Evolutionary conservation across 306 rosid species (phyloP), one percentile per base, ranked within the genome.

Genomic region (Sesbania bispinosa): DNA sequence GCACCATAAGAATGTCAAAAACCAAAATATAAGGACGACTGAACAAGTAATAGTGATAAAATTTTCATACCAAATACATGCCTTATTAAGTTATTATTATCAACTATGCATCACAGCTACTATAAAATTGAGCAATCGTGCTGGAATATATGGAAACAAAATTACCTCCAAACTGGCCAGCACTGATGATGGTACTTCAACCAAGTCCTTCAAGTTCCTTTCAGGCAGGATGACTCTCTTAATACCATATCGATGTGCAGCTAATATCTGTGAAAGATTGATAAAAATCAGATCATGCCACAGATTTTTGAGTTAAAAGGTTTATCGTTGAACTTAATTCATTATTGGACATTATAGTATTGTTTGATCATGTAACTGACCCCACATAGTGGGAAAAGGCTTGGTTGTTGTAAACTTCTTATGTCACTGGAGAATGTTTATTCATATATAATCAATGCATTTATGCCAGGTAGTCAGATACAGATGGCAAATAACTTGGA

Each of bases 191-290:
- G 98, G 97, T 33, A 94, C 95, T 84, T 94, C 98, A 66, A 69
- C 93, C 77, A 91, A 88, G 85, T 94, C 99, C 77, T 94, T 94
- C 89, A 86, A 74, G 76, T 94, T 94, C 85, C 92, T 89, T 83
- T 94, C 92, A 36, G 99, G 99, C 35, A 91, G 85, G 76, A 94
- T 91, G 62, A 94, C 90, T 68, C 99, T 89, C 79, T 80, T 94
- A 62, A 94, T 88, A 64, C 99, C 97, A 62, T 62, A 82, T 61
- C 97, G 92, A 62, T 91, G 97, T 10, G 99, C 99, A 50, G 97
- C 99, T 86, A 94, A 84, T 81, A 94, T 84, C 99, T 94, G 86
- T 75, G 75, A 68, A 39, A 51, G n/a, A 76, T 73, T 30, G 46
- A 55, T 20, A 78, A 45, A 29, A 55, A 52, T 60, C 32, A 47